Percentiles rank a stretch among this genome's conserved stretches.
Evolutionary conservation across 176 grass and related monocot genomes (phyloP).

Genomic region (Canna indica): DNA sequence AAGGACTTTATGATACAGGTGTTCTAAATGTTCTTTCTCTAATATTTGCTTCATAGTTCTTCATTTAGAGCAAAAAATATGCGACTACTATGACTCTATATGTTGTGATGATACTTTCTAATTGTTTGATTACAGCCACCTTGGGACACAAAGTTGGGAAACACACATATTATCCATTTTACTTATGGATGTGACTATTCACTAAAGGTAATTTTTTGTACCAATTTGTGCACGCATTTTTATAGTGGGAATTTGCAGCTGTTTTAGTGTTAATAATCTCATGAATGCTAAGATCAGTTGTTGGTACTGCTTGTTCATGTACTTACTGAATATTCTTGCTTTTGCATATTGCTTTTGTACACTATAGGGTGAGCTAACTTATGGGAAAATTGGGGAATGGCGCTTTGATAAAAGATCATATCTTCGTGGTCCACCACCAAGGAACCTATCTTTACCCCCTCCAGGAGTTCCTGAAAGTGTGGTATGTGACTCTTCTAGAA

Average conservation of each 20-base stretch:
- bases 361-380: slow-evolving; percentile 73
- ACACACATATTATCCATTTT: slow-evolving; percentile 77
- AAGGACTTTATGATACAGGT: slow-evolving; percentile 99
- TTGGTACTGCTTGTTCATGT: slow-evolving; percentile 15
- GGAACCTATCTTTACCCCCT: slow-evolving; percentile 81
- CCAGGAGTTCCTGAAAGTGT: slow-evolving; percentile 98
- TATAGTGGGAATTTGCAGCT: background rate
- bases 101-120: background rate
- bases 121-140: slow-evolving; percentile 64
- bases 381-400: slow-evolving; percentile 93
- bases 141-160: slow-evolving; percentile 51
- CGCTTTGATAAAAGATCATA: slow-evolving; percentile 96
- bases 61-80: background rate
- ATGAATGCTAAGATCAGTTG: slow-evolving; percentile 5
- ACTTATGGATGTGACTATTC: slow-evolving; percentile 89
- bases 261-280: background rate
- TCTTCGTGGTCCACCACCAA: slow-evolving; percentile 68
- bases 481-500: slow-evolving; percentile 39
- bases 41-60: slow-evolving; percentile 20
- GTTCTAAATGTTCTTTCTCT: slow-evolving; percentile 20
- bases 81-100: background rate
- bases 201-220: slow-evolving; percentile 46
- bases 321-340: background rate
- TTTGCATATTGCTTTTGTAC: background rate
- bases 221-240: background rate